Evolutionary conservation across 106 monocot species (phyloP).

Genomic region (Triglochin maritima): DNA sequence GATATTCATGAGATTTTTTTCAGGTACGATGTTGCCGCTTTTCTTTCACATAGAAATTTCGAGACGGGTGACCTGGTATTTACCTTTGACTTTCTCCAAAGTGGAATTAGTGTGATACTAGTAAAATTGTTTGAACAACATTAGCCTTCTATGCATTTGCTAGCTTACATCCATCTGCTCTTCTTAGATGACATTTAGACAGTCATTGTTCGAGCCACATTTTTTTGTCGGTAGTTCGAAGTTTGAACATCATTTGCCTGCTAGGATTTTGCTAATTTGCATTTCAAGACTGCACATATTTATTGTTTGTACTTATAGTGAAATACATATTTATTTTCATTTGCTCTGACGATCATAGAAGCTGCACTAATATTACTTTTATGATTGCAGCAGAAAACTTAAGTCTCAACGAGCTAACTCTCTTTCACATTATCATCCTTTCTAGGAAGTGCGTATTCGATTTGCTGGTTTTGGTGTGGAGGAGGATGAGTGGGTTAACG

Average conservation of each 20-base stretch:
- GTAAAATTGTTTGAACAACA: neutral
- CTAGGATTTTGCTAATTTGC: too few species aligned
- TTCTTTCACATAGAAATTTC: conserved; percentile 64
- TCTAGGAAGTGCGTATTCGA: conserved; percentile 83
- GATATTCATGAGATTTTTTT: conserved; percentile 2
- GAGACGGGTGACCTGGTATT: conserved; percentile 82
- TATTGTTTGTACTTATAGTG: too few species aligned
- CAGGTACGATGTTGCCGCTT: conserved; percentile 89
- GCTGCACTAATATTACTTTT: too few species aligned
- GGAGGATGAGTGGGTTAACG: conserved; percentile 97
- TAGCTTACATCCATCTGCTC: neutral
- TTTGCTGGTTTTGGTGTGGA: conserved; percentile 91
- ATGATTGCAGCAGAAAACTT: neutral
- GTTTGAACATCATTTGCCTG: too few species aligned
- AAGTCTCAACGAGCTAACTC: neutral
- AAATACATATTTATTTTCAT: too few species aligned
- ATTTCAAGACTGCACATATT: neutral
- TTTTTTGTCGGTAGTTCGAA: too few species aligned
- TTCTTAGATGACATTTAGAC: too few species aligned
- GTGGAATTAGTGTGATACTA: neutral
- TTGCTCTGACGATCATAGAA: too few species aligned
- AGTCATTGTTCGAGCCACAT: too few species aligned
- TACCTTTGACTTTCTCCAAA: neutral
- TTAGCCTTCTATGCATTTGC: neutral
- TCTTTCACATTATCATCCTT: conserved; percentile 1